Base-by-base conservation (phyloP, 2,329 filamentous ascomycete species). In the Triangularia setosa region DNA sequence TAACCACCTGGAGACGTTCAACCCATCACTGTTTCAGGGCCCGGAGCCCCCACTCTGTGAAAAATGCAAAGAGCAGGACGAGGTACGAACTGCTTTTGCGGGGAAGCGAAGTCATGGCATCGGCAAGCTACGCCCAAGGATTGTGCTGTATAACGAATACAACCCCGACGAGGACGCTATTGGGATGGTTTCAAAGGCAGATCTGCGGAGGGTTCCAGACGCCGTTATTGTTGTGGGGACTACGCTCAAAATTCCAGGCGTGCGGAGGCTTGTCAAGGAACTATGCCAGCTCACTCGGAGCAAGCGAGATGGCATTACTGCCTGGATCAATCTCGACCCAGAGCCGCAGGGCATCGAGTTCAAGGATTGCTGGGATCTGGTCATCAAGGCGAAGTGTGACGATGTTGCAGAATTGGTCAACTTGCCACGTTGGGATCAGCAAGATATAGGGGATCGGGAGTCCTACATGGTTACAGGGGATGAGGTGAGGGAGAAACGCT, bases 111-210 rank as follows among this genome's bases (percentile, higher is more conserved):
- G 93, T 73, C 95, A 97, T 73, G 95, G 95, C 1, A 90, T 99
- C 71, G 95, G 95, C 52, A 88, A 91, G 66, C 80, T 99, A 67
- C 87, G 95, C 23, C 95, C 95, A 23, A 87, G 95, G 64, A 97
- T 99, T 80, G 94, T 98, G 4, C 84, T 99, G 9, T 99, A 99
- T 80, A 97, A 98, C 75, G 95, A 99, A 76, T 90, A 92, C 75
- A 97, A 98, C 74, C 95, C 95, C 0, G 95, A 99, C 69, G 92
- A 95, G 70, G 94, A 97, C 71, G 94, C 95, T 14, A 99, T 99
- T 75, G 93, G 94, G 53, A 91, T 91, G 23, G 93, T 97, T 48
- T 92, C 93, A 60, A 88, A 87, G 69, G 89, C 93, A 4, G 95
- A 99, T 75, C 80, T 98, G 64, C 90, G 92, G 66, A 86, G 89